Conservation (phyloP, 1,139 yeast genomes). For the Lodderomyces beijingensis region DNA sequence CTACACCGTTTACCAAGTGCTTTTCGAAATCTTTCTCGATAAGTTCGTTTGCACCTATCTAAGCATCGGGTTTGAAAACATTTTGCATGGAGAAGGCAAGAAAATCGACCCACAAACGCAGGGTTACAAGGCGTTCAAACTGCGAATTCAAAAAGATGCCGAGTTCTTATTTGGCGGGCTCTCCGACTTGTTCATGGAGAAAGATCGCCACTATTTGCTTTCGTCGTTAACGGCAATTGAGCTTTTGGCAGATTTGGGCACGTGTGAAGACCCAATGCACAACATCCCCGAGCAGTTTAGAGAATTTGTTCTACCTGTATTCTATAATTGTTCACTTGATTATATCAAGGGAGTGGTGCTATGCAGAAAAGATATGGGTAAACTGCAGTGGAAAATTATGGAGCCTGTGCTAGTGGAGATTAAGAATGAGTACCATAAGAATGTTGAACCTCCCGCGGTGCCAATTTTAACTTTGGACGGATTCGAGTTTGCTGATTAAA, state of each 20-base stretch:
- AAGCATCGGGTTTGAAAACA: conserved; percentile 42
- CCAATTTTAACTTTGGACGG: conserved; percentile 35
- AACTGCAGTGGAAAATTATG: conserved; percentile 26
- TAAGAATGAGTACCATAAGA: conserved; percentile 29
- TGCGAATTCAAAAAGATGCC: conserved; percentile 55
- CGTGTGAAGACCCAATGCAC: conserved; percentile 46
- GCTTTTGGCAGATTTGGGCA: conserved; percentile 63
- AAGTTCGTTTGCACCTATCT: conserved; percentile 43
- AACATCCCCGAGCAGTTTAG: conserved; percentile 58
- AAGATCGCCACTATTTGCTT: conserved; percentile 50
- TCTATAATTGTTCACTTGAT: conserved; percentile 63
- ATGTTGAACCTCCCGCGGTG: conserved; percentile 31
- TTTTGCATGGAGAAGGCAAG: conserved; percentile 44
- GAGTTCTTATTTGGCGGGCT: conserved; percentile 61
- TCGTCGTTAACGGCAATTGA: conserved; percentile 57
- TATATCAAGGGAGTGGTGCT: conserved; percentile 53
- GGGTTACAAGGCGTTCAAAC: conserved; percentile 37
- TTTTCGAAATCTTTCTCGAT: conserved; percentile 42
- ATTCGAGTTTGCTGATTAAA: conserved; percentile 20
- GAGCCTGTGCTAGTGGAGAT: conserved; percentile 27
- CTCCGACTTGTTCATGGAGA: conserved; percentile 44
- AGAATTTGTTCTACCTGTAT: conserved; percentile 48
- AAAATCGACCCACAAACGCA: conserved; percentile 59
- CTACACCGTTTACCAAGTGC: conserved; percentile 42
- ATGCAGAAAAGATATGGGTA: conserved; percentile 45